phyloP scores from a whole-genome alignment of 2,329 filamentous ascomycete species.

The Botryotinia calthae region DNA sequence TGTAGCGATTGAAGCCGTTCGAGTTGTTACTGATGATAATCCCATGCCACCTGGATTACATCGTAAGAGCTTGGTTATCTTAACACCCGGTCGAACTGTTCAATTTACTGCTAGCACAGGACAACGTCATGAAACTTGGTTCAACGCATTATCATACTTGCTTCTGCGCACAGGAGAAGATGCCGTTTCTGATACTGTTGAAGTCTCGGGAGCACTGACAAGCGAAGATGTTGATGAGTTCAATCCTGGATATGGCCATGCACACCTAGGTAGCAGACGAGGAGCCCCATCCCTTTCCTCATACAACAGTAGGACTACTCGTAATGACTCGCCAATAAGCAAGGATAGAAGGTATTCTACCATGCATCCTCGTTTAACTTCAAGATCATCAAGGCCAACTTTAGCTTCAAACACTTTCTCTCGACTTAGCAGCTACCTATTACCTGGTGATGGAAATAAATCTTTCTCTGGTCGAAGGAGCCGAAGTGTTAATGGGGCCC shows the following conservation, averaged over 20 bases:
- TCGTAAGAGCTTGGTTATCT: constrained; percentile 85
- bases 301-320: constrained; percentile 71
- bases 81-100: constrained; percentile 83
- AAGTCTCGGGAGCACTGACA: constrained; percentile 54
- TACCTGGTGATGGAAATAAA: constrained; percentile 34
- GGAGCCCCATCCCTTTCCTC: constrained; percentile 70
- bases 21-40: constrained; percentile 91
- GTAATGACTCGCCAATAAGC: constrained; percentile 59
- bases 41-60: constrained; percentile 92
- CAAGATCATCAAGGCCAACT: constrained; percentile 33
- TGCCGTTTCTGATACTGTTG: constrained; percentile 56
- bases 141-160: constrained; percentile 92
- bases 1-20: constrained; percentile 84
- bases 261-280: constrained; percentile 44
- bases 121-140: constrained; percentile 97
- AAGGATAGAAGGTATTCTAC: constrained; percentile 19
- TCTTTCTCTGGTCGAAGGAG: constrained; percentile 55
- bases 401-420: constrained; percentile 49
- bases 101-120: constrained; percentile 94
- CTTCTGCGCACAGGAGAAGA: constrained; percentile 72
- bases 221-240: constrained; percentile 73
- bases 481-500: constrained; percentile 43
- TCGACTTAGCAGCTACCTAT: constrained; percentile 61
- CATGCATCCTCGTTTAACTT: constrained; percentile 27
- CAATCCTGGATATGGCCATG: constrained; percentile 56